Base-by-base conservation (phyloP, 306 rosid genomes). In the Heteromeles arbutifolia region DNA sequence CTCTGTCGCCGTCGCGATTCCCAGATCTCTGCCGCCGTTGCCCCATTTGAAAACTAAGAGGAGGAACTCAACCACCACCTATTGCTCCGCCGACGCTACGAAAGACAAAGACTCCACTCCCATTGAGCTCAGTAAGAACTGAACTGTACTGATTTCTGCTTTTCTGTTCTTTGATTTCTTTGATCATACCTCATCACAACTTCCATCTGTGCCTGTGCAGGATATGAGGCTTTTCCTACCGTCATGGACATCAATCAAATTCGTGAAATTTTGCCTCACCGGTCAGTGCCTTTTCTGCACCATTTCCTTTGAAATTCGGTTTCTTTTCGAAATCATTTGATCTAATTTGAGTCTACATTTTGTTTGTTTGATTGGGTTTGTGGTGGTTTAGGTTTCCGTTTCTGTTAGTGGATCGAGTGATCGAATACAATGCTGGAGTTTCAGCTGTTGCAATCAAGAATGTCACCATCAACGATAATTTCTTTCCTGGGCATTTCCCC, bases 401-500 rank as follows among this genome's bases (percentile, higher is more conserved):
- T 84, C 97, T 95, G 76, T 79, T 95, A 43, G 99, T 92, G 61
- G 97, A 95, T 86, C 92, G 97, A 89, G 97, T 82, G 85, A 78
- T 85, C 34, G 89, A 82, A 72, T 82, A 57, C 76, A 82, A 77
- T 69, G 84, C 81, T 24, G 86, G 86, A 24, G 79, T 82, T 67
- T 80, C 89, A 43, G 86, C 81, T 67, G 89, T 85, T 74, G 89
- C 86, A 26, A 85, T 85, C 26, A 85, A 85, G 84, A 85, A 85
- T 70, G 82, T 85, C 6, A 92, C 97, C 1, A 95, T 95, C 29
- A 95, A 92, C 81, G 99, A 95, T 59, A 90, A 89, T 80, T 95
- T 90, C 77, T 95, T 95, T 79, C 93, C 97, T n/a, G 99, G 99
- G 29, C 99, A 95, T 83, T 95, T 95, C 72, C 99, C 97, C 0